These are phyloP conservation scores for Pleurotus cornucopiae DNA, from an alignment of 768 basidiomycete species.

Conservation along the genomic window DNA sequence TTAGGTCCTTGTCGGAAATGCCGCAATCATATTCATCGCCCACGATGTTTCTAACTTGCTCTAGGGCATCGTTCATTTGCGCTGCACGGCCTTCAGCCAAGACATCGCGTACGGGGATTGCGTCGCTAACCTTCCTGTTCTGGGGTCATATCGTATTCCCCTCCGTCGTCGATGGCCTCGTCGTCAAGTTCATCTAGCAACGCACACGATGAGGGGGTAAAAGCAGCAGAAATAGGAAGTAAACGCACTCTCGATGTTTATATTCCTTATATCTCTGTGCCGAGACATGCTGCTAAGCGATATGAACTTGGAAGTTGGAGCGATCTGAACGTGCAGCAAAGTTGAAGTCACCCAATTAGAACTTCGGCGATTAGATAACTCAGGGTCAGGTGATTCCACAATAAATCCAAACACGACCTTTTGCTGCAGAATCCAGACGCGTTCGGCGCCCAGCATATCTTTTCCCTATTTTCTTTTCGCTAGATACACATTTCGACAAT, in stretches of 20 bases:
- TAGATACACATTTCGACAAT: conserved; percentile 27
- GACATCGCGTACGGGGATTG: conserved; percentile 10
- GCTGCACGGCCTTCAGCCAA: conserved; percentile 29
- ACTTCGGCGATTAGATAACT: not conserved
- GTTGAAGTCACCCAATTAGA: too few species aligned
- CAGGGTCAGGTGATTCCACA: not conserved
- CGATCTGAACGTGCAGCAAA: not conserved
- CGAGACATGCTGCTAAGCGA: conserved; percentile 66
- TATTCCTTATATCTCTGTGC: conserved; percentile 84
- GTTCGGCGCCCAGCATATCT: not conserved
- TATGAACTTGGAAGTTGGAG: not conserved
- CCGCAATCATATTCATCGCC: conserved; percentile 64
- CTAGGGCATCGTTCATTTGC: conserved; percentile 68
- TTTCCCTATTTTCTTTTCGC: not conserved
- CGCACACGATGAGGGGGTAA: conserved; percentile 1
- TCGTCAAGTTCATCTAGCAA: conserved; percentile 83
- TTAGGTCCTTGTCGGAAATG: conserved; percentile 70
- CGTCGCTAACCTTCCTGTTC: conserved; percentile 67
- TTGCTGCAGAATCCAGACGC: too few species aligned
- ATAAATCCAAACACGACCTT: conserved; percentile 17
- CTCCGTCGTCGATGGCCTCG: conserved; percentile 70
- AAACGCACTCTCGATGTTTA: conserved; percentile 69
- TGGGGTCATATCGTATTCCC: conserved; percentile 75
- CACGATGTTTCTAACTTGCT: conserved; percentile 61
- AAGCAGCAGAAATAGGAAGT: not conserved